These are phyloP conservation scores for Keithomyces neogunnii DNA, from an alignment of 2,329 filamentous ascomycete species.

Conservation along the genomic window DNA sequence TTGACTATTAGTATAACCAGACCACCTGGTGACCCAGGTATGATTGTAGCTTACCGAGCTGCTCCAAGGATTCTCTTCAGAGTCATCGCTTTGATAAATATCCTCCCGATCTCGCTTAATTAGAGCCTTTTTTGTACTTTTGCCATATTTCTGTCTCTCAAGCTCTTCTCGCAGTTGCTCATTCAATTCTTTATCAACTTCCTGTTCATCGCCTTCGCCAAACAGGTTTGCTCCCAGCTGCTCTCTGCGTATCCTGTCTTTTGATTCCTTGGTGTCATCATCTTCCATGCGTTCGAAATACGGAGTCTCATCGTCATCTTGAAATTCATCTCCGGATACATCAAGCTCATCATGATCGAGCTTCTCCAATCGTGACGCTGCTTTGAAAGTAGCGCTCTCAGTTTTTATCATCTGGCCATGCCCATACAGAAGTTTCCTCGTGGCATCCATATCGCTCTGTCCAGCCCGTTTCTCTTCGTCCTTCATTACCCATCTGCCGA, in stretches of 20 bases:
- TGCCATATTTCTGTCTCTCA: conserved; percentile 62
- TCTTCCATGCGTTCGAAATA: conserved; percentile 72
- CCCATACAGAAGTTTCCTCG: conserved; percentile 41
- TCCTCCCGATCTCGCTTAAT: conserved; percentile 79
- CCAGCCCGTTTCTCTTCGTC: conserved; percentile 50
- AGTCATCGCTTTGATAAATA: conserved; percentile 69
- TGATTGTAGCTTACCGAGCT: conserved; percentile 23
- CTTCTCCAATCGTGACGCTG: conserved; percentile 52
- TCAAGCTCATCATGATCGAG: conserved; percentile 64
- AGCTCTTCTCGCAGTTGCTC: conserved; percentile 62
- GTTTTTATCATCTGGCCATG: conserved; percentile 54
- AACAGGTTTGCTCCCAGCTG: conserved; percentile 86
- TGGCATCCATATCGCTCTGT: conserved; percentile 53
- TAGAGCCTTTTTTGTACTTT: conserved; percentile 70
- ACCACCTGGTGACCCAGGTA: not conserved
- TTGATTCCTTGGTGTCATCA: conserved; percentile 66
- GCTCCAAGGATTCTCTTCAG: conserved; percentile 33
- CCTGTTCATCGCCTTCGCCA: conserved; percentile 57
- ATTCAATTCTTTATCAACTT: conserved; percentile 66
- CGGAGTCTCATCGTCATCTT: conserved; percentile 77
- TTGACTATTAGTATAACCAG: conserved; percentile 11
- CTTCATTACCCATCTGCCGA: conserved; percentile 74
- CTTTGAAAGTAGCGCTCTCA: conserved; percentile 57
- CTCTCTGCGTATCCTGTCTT: conserved; percentile 66
- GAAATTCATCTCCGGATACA: conserved; percentile 66